Percentiles rank a stretch among this genome's conserved stretches.
phyloP scores from a whole-genome alignment of 768 basidiomycete species.

The Brasilioporus rufonigricans region DNA sequence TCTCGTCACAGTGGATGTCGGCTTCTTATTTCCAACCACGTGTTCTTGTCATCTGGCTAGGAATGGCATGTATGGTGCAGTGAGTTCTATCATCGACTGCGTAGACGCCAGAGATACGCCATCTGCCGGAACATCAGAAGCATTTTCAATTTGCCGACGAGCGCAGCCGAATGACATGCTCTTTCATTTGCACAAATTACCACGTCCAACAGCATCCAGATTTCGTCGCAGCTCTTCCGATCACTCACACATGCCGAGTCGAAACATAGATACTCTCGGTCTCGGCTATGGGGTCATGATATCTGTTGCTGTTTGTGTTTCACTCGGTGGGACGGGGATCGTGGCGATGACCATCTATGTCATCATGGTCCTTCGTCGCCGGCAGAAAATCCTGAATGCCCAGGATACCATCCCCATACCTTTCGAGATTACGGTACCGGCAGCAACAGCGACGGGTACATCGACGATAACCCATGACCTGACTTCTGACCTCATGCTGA shows the following conservation, averaged over 20 bases:
- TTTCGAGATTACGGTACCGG: conserved; percentile 14
- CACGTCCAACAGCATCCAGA: background rate
- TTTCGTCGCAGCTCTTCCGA: background rate
- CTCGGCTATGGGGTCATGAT: conserved; percentile 4
- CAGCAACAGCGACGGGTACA: background rate
- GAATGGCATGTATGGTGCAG: conserved; percentile 35
- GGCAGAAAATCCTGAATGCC: conserved; percentile 7
- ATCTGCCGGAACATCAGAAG: background rate
- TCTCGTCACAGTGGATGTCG: background rate
- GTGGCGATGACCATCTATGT: conserved; percentile 10
- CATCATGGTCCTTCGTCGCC: conserved; percentile 19
- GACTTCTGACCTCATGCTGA: background rate
- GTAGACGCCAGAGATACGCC: conserved; percentile 4
- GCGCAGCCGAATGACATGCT: background rate
- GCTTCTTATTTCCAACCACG: background rate
- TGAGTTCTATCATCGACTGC: background rate
- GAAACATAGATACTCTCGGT: background rate
- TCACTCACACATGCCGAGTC: conserved; percentile 4
- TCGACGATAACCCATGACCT: background rate
- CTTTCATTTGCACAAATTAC: background rate
- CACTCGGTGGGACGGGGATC: conserved; percentile 21
- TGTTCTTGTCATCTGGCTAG: conserved; percentile 24
- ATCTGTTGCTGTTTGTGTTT: conserved; percentile 20
- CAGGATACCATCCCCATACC: conserved; percentile 30
- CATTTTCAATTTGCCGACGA: conserved; percentile 14